These are phyloP conservation scores for Pisolithus albus DNA, from an alignment of 768 basidiomycete genomes.

Conservation along the genomic window DNA sequence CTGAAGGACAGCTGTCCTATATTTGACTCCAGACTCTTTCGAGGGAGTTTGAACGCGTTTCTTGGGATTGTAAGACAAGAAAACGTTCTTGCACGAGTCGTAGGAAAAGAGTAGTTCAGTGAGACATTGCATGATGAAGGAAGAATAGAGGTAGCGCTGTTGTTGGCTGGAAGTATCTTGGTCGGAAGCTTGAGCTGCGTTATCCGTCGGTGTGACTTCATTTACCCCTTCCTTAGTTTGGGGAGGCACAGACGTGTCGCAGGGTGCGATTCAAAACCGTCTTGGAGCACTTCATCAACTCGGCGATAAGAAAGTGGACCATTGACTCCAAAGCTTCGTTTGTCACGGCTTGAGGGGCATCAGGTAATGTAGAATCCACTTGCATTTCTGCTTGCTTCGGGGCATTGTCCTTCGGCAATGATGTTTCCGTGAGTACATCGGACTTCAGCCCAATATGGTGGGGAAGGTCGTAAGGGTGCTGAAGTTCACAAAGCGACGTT, in stretches of 20 bases:
- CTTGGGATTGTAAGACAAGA: constrained; percentile 73
- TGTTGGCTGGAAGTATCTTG: constrained; percentile 14
- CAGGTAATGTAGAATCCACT: constrained; percentile 35
- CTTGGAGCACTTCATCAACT: constrained; percentile 61
- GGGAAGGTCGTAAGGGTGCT: constrained; percentile 50
- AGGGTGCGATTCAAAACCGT: constrained; percentile 29
- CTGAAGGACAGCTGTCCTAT: constrained; percentile 60
- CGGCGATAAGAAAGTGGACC: constrained; percentile 64
- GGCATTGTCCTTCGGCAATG: constrained; percentile 7
- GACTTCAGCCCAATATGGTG: constrained; percentile 56
- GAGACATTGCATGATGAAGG: constrained; percentile 86
- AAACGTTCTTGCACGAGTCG: constrained; percentile 80
- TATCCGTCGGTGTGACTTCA: constrained; percentile 7
- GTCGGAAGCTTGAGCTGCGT: constrained; percentile 11
- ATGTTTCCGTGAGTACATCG: constrained; percentile 19
- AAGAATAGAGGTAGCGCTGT: constrained; percentile 46
- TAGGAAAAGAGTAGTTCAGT: constrained; percentile 94
- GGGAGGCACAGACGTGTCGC: constrained; percentile 10
- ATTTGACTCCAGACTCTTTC: constrained; percentile 59
- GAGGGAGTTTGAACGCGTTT: constrained; percentile 48
- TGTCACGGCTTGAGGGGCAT: constrained; percentile 17
- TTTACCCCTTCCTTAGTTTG: constrained; percentile 10
- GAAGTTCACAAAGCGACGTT: constrained; percentile 63
- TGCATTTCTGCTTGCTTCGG: constrained; percentile 47
- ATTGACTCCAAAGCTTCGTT: constrained; percentile 51